Evolutionary conservation across 2,329 filamentous ascomycete species (phyloP), one percentile per base, ranked within the genome.

Genomic region (Exophiala alcalophila): DNA sequence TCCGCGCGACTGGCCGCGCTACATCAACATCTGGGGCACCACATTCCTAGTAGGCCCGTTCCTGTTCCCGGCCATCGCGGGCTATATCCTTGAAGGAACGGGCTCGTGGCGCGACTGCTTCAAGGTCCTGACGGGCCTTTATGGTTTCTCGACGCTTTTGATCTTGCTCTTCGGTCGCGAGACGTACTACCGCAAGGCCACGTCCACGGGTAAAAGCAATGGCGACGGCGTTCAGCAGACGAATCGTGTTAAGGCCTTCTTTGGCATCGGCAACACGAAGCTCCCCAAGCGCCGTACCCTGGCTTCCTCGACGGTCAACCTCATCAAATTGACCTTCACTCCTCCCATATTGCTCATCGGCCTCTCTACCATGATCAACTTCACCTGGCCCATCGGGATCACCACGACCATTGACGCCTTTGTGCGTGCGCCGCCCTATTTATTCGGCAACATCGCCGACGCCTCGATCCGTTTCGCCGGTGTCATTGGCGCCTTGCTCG

Each of bases 1-100:
- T 8, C 36, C 29, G 25, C 28, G 35, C 55, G 62, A 66, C 35
- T 64, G 63, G 59, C 60, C 63, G 4, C 59, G 56, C 2, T 65
- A 63, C 58, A 63, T 66, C 41, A 66, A 66, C 40, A 62, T 65
- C 30, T 66, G 63, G 63, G 63, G 59, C 6, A 64, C 61, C 3
- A 61, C 61, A 0, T 66, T 66, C 33, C 50, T 66, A 1, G 54
- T 65, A 16, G 64, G 64, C 0, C 63, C 64, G 2, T 66, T 63
- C 34, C 49, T 66, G 3, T 63, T 63, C 0, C 64, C 64, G 12
- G 60, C 61, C 1, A 44, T 66, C 5, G 63, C 63, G 5, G 64
- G 63, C n/a, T 66, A 65, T 27, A 60, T 65, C 14, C 49, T 61
- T 9, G 57, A 59, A 3, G 59, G 52, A 5, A 61, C 46, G 11